Base-by-base conservation (phyloP, 2,329 filamentous ascomycete species). In the Ceratocystis ficicola region DNA sequence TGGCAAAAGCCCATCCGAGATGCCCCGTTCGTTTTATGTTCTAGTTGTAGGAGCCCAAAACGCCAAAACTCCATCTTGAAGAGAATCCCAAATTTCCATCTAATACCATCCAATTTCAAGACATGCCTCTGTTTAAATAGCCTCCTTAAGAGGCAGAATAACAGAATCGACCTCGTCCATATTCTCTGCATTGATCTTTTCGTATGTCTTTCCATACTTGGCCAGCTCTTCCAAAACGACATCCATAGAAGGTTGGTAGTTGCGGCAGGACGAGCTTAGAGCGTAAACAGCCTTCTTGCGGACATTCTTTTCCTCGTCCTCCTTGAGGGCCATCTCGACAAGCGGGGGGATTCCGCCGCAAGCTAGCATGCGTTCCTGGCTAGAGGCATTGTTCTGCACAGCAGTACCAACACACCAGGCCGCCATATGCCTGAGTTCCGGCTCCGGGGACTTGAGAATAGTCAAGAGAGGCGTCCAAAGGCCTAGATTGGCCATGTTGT, bases 391-490 rank as follows among this genome's bases (percentile, higher is more conserved):
- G 78, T 99, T 99, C 80, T 97, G 92, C 68, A 99, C 94, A 8
- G 94, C 93, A 5, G 92, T 96, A 63, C 90, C 90, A 67, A 94
- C 79, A 77, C 91, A 96, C 89, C 90, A 96, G n/a, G 91, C 91
- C 2, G 93, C 92, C 83, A 90, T 91, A 71, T 81, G 85, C 69
- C 92, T 81, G 72, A 96, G 79, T 69, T 94, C 88, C 5, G 80
- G 73, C 72, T 94, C 87, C 10, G 82, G 79, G 71, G 86, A 81
- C 62, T 80, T 79, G 15, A 99, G 79, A 69, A 88, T 84, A 7
- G 80, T 76, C 10, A 96, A 78, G 48, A 99, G 79, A 8, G 90
- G 90, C 10, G 83, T 82, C 94, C 94, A 99, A 41, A 97, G 80
- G 5, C 82, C 82, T 22, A 96, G 78, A 32, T 83, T 83, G 70